phyloP scores from a whole-genome alignment of 2,329 filamentous ascomycete genomes.

The Fusarium armeniacum region DNA sequence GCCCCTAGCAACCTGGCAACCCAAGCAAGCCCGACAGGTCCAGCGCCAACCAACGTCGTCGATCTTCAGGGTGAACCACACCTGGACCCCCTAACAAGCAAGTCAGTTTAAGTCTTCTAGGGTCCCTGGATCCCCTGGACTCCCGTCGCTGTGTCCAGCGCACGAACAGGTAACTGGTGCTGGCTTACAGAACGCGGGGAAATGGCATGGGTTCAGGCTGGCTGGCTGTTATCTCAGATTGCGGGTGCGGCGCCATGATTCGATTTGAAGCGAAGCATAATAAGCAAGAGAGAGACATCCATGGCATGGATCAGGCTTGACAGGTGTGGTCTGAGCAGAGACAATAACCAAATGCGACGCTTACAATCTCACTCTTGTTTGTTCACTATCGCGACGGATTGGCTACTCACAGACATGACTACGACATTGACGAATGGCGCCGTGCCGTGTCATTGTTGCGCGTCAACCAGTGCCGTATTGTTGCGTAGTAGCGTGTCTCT shows the following conservation, averaged over 20 bases:
- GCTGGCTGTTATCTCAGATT: constrained; percentile 5
- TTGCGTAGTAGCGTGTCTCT: constrained; percentile 16
- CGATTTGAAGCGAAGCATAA: constrained; percentile 33
- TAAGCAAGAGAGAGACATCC: constrained; percentile 30
- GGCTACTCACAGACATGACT: constrained; percentile 26
- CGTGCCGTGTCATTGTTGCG: constrained; percentile 47
- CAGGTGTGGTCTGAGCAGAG: constrained; percentile 23
- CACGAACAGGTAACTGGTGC: constrained; percentile 31
- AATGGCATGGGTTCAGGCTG: constrained; percentile 41
- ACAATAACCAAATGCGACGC: constrained; percentile 17
- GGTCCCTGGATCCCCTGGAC: constrained; percentile 28
- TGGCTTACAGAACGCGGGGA: constrained; percentile 42
- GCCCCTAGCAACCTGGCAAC: constrained; percentile 46
- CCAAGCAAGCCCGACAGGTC: constrained; percentile 28
- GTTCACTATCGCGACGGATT: constrained; percentile 24
- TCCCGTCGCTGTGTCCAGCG: constrained; percentile 29
- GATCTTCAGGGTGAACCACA: constrained; percentile 42
- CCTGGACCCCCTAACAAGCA: constrained; percentile 25
- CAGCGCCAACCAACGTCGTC: constrained; percentile 39
- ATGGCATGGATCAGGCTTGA: constrained; percentile 20
- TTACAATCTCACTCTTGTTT: constrained; percentile 18
- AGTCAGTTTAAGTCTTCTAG: constrained; percentile 5
- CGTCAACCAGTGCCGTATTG: constrained; percentile 26
- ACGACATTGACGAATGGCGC: constrained; percentile 38
- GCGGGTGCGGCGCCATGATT: constrained; percentile 32